Evolutionary conservation across 805 yeast species (phyloP).

Genomic region (Spathaspora gorwiae): DNA sequence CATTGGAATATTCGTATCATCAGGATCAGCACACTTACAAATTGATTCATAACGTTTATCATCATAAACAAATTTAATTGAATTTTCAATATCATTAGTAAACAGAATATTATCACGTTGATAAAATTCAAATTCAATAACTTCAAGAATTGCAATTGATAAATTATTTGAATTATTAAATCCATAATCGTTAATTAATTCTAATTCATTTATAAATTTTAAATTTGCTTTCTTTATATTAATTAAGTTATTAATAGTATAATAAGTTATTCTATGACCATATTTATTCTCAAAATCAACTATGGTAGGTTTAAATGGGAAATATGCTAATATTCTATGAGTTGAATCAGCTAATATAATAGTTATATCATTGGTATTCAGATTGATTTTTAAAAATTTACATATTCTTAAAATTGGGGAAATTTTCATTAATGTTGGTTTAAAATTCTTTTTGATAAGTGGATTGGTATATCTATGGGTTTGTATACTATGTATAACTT

Average conservation of each 20-base stretch:
- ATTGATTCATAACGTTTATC: constrained; percentile 10
- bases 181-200: constrained; percentile 9
- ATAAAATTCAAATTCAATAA: constrained; percentile 26
- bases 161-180: constrained; percentile 6
- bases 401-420: constrained; percentile 27
- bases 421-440: constrained; percentile 4
- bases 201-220: constrained; percentile 15
- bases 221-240: constrained; percentile 24
- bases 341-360: constrained; percentile 29
- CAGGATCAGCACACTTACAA: neutral
- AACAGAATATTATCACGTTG: constrained; percentile 27
- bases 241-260: constrained; percentile 23
- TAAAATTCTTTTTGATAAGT: constrained; percentile 14
- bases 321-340: constrained; percentile 25
- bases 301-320: constrained; percentile 24
- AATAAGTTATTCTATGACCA: constrained; percentile 30
- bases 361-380: constrained; percentile 18
- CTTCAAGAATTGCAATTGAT: constrained; percentile 23
- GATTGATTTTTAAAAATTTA: constrained; percentile 19
- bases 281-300: constrained; percentile 25
- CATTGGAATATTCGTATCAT: neutral
- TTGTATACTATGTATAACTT: constrained; percentile 7
- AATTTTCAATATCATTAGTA: constrained; percentile 14
- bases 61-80: constrained; percentile 20
- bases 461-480: constrained; percentile 7